Conservation (phyloP, 1,284 basidiomycete species). For the Sanghuangporus sanghuang region DNA sequence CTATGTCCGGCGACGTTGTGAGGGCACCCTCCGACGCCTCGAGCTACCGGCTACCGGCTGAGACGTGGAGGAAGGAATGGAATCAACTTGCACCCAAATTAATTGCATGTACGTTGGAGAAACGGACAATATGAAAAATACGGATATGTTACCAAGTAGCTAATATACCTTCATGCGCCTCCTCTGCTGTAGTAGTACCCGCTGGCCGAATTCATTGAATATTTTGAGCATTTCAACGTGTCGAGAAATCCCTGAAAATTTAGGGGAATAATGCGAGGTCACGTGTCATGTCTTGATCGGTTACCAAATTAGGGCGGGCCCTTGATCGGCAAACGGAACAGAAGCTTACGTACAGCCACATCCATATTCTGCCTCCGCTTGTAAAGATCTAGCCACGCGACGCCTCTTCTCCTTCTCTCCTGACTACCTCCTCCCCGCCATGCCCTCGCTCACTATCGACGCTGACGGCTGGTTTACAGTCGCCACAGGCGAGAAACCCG, state of each 20-base stretch:
- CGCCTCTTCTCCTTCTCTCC: neutral
- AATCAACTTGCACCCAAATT: neutral
- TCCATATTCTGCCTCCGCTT: neutral
- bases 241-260: neutral
- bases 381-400: neutral
- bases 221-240: neutral
- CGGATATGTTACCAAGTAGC: slow-evolving; percentile 4
- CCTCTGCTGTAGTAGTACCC: neutral
- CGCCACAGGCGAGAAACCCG: neutral
- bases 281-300: neutral
- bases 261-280: neutral
- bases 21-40: slow-evolving; percentile 10
- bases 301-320: neutral
- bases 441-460: slow-evolving; percentile 5
- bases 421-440: neutral
- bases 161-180: neutral
- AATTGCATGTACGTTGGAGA: neutral
- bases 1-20: slow-evolving; percentile 1
- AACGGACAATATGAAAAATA: neutral
- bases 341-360: slow-evolving; percentile 1
- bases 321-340: neutral
- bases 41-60: slow-evolving; percentile 10
- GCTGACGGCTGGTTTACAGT: slow-evolving; percentile 11
- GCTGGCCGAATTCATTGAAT: neutral
- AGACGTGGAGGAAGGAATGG: neutral